These are phyloP conservation scores for Coniochaeta ligniaria DNA, from an alignment of 2,329 filamentous ascomycete species.

Conservation along the genomic window DNA sequence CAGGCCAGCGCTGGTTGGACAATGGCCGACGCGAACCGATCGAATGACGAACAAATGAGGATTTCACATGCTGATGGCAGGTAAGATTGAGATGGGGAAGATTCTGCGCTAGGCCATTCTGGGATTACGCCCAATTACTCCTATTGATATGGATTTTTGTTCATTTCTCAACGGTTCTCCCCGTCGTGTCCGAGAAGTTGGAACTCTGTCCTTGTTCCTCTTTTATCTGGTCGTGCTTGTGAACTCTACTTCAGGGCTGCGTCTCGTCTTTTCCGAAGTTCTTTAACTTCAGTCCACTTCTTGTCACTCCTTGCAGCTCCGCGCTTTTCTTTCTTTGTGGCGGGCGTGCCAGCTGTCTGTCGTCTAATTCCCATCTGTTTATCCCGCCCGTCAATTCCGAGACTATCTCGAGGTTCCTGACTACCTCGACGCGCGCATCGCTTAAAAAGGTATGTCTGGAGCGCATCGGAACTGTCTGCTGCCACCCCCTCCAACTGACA, in stretches of 20 bases:
- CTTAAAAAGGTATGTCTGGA: neutral
- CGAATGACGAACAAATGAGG: conserved; percentile 7
- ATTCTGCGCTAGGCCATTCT: conserved; percentile 11
- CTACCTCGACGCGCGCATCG: neutral
- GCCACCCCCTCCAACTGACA: neutral
- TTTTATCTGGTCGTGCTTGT: conserved; percentile 7
- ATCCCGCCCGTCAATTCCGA: neutral
- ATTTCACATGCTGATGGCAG: conserved; percentile 18
- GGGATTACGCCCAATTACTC: conserved; percentile 4
- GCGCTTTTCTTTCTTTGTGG: conserved; percentile 18
- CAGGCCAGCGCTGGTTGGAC: conserved; percentile 13
- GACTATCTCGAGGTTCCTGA: neutral
- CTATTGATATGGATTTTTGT: conserved; percentile 17
- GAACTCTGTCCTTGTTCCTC: conserved; percentile 7
- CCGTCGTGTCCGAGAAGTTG: neutral
- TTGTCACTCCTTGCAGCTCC: conserved; percentile 34
- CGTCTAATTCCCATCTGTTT: conserved; percentile 4
- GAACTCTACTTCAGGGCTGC: conserved; percentile 11
- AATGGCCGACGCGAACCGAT: conserved; percentile 3
- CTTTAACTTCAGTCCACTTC: conserved; percentile 17
- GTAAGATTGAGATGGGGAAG: conserved; percentile 17
- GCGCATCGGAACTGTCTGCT: neutral
- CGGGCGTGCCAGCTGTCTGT: neutral
- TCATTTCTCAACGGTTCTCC: neutral
- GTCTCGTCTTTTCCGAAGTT: conserved; percentile 18